phyloP scores from a whole-genome alignment of 495 filamentous ascomycete genomes.

The Geopyxis carbonaria region DNA sequence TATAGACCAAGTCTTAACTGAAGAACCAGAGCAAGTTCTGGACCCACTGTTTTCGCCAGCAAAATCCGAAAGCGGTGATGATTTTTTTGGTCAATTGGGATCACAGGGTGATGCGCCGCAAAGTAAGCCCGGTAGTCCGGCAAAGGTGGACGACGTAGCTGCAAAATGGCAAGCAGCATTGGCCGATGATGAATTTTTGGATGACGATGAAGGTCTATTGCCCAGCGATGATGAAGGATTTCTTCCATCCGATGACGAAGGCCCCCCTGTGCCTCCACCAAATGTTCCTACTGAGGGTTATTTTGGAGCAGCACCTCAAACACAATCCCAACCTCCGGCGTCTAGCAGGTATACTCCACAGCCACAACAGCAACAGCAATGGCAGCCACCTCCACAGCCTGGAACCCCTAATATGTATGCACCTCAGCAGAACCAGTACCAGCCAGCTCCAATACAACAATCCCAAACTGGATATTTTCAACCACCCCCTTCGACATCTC shows the following conservation, averaged over 20 bases:
- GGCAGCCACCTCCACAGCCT: constrained; percentile 6
- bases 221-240: constrained; percentile 59
- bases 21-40: no score
- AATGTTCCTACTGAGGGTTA: no score
- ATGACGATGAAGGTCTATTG: constrained; percentile 45
- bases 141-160: constrained; percentile 44
- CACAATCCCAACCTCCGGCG: constrained; percentile 22
- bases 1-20: constrained; percentile 14
- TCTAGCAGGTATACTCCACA: constrained; percentile 26
- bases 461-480: constrained; percentile 8
- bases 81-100: constrained; percentile 34
- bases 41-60: constrained; percentile 28
- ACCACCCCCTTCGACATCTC: constrained; percentile 5
- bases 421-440: constrained; percentile 29
- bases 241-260: constrained; percentile 37
- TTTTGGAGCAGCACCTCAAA: no score
- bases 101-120: constrained; percentile 4
- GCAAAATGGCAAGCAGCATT: constrained; percentile 73
- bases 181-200: constrained; percentile 56
- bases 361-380: constrained; percentile 15
- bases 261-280: constrained; percentile 6
- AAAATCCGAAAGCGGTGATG: constrained; percentile 30
- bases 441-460: constrained; percentile 20
- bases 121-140: constrained; percentile 6
- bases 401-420: constrained; percentile 26